Evolutionary conservation across 768 basidiomycete genomes (phyloP), one percentile per base, ranked within the genome.

Genomic region (Rhizopogon vesiculosus): DNA sequence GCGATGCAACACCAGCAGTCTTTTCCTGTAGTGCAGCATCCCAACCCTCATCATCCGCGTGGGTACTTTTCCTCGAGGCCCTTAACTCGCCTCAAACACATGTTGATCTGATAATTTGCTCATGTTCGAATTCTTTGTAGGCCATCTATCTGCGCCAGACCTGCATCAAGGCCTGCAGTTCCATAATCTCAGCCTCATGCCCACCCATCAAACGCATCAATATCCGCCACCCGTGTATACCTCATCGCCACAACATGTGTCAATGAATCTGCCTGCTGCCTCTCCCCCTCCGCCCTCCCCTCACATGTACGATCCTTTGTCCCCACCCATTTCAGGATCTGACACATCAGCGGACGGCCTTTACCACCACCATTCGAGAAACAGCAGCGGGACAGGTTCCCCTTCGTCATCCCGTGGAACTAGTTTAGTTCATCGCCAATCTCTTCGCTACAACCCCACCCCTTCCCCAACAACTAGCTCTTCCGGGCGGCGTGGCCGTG

Each of bases 271-370:
- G 70, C 75, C 83, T 72, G 76, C 78, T 65, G 84, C 72, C 65
- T 74, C 89, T 63, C 87, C 90, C 67, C 86, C 89, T 67, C 85
- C 85, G 64, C 82, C 85, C 62, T 86, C 86, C 60, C 83, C 87
- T 72, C 81, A 86, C 75, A 81, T 88, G 74, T 91, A 91, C 73
- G 88, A 89, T 76, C 85, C 89, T 69, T 76, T 91, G 64, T 90
- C 89, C 55, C 90, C 90, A 69, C 88, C 87, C 74, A 78, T 90
- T 68, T 91, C 89, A 77, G 89, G 89, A 76, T 91, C 90, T 75
- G 90, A 92, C 74, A 89, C 88, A 69, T 91, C 90, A 67, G 87
- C 79, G 63, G 89, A 91, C 81, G 87, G 87, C 65, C 71, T 85
- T 57, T 86, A 90, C 79, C 85, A 87, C 75, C 44, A 60, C 57